phyloP scores from a whole-genome alignment of 2,329 filamentous ascomycete species.

The Aspergillus japonicus region DNA sequence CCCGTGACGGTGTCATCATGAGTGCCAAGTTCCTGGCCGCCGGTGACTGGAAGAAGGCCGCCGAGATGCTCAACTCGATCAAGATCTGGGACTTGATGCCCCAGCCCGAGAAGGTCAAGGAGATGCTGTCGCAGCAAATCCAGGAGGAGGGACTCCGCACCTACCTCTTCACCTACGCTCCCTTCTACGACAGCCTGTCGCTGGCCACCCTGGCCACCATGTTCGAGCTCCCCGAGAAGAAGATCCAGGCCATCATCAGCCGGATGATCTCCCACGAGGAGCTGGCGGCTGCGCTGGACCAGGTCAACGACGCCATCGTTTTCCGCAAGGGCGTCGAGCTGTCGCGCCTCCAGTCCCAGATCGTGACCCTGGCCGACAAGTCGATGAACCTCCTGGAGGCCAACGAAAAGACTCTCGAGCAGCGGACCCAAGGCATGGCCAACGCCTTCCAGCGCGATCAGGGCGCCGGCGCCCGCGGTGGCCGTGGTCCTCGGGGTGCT shows the following conservation, averaged over 20 bases:
- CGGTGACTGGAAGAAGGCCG: conserved; percentile 98
- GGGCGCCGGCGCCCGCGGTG: conserved; percentile 67
- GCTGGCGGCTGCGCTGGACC: conserved; percentile 90
- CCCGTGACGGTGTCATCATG: conserved; percentile 98
- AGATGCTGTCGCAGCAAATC: conserved; percentile 95
- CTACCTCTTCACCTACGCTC: conserved; percentile 98
- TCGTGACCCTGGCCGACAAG: conserved; percentile 92
- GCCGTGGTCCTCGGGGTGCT: conserved; percentile 52
- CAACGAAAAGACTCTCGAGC: conserved; percentile 96
- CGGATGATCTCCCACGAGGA: conserved; percentile 99
- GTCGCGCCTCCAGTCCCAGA: conserved; percentile 89
- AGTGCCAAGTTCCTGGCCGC: conserved; percentile 94
- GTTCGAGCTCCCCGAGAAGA: conserved; percentile 90
- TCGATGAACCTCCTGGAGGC: conserved; percentile 92
- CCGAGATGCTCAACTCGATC: conserved; percentile 90
- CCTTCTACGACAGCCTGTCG: conserved; percentile 96
- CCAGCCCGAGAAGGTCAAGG: conserved; percentile 87
- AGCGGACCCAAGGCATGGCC: conserved; percentile 90
- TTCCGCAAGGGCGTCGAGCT: conserved; percentile 99
- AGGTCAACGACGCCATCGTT: conserved; percentile 95
- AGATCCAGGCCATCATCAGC: conserved; percentile 92
- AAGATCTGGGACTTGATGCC: conserved; percentile 99
- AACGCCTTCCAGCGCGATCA: conserved; percentile 95
- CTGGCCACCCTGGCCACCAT: conserved; percentile 81
- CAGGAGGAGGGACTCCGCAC: conserved; percentile 97